Evolutionary conservation across 192 early-diverging fungal genomes (phyloP).

Genomic region (Coemansia sp.): DNA sequence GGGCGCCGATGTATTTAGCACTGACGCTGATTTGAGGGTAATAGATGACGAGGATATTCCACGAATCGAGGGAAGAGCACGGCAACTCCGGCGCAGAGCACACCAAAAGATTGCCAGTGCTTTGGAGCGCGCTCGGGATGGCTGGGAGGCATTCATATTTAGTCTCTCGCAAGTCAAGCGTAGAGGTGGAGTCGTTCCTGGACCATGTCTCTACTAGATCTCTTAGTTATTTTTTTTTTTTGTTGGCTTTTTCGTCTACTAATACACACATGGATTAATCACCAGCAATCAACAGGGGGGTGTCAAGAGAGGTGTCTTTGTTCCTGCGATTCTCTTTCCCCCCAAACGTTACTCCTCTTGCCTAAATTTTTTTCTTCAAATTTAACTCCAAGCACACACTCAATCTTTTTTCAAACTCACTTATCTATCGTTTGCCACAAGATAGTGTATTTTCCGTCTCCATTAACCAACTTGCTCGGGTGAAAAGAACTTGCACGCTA

Average conservation of each 20-base stretch:
- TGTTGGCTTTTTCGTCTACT: too few species aligned
- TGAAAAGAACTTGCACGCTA: neutral
- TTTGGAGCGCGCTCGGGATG: constrained; percentile 14
- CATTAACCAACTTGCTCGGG: neutral
- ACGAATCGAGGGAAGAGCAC: constrained; percentile 13
- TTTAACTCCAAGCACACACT: neutral
- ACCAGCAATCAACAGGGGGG: too few species aligned
- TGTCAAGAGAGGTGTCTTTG: too few species aligned
- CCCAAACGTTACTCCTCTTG: neutral
- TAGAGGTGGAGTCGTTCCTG: neutral
- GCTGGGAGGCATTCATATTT: constrained; percentile 10
- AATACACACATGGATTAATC: too few species aligned
- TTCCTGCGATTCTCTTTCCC: neutral
- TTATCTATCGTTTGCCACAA: neutral
- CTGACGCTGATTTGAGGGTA: neutral
- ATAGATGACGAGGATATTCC: neutral
- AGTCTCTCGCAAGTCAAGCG: constrained; percentile 3
- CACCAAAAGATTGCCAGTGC: constrained; percentile 12
- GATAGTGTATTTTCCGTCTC: neutral
- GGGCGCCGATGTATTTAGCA: neutral
- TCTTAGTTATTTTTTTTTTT: too few species aligned
- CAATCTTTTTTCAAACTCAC: neutral
- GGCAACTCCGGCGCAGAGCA: constrained; percentile 24
- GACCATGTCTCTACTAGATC: neutral
- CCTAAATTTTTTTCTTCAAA: neutral